A percentile compares a stretch with the other conserved stretches of the same genome.
These are phyloP conservation scores for Tolypocladium pustulatum DNA, from an alignment of 2,329 filamentous ascomycete species.

Conservation along the genomic window DNA sequence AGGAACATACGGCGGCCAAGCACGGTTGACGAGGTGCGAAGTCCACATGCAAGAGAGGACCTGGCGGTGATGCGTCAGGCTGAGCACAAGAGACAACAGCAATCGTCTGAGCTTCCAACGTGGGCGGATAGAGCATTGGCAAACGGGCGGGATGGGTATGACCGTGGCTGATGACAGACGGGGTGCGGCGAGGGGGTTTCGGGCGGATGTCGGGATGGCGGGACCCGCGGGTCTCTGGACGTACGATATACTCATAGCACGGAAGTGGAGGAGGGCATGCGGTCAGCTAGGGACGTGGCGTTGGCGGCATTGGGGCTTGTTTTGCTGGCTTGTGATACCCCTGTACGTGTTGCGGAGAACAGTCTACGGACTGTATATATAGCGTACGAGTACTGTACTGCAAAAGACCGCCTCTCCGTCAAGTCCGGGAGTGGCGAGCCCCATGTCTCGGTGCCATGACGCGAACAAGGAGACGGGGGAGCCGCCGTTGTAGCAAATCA, in stretches of 20 bases:
- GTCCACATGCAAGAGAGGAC: conserved; percentile 15
- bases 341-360: not conserved
- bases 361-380: too few relatives aligned
- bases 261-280: not conserved
- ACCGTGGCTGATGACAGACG: not conserved
- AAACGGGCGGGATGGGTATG: not conserved
- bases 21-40: conserved; percentile 3
- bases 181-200: not conserved
- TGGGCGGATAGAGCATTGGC: not conserved
- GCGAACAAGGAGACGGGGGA: not conserved
- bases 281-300: not conserved
- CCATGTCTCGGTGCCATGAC: not conserved
- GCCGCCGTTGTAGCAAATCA: not conserved
- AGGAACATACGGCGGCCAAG: conserved; percentile 16
- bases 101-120: not conserved
- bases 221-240: not conserved
- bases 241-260: not conserved
- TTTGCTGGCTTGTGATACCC: not conserved
- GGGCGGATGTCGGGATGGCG: not conserved
- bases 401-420: too few relatives aligned
- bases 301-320: not conserved
- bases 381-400: not conserved
- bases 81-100: conserved; percentile 16
- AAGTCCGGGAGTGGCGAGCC: not conserved
- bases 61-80: conserved; percentile 22